These are phyloP conservation scores for Pseudogymnoascus sp. DNA, from an alignment of 2,329 filamentous ascomycete genomes.

Conservation along the genomic window DNA sequence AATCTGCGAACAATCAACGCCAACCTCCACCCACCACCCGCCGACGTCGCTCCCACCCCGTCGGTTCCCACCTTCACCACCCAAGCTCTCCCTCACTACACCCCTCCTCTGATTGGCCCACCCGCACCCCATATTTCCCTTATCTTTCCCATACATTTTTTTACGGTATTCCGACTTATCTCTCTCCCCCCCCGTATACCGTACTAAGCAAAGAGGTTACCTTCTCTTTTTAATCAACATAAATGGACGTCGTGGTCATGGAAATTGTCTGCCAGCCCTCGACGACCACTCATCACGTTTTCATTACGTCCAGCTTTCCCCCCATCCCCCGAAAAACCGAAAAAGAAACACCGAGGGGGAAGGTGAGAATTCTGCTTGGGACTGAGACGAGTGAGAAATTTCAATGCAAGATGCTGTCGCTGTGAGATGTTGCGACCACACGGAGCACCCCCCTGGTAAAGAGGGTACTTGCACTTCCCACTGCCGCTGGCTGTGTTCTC, in stretches of 20 bases:
- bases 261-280: background rate
- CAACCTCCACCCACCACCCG: background rate
- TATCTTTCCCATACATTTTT: constrained; percentile 1
- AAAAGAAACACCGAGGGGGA: constrained; percentile 5
- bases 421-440: background rate
- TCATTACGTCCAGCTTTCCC: constrained; percentile 1
- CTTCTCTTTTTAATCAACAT: constrained; percentile 6
- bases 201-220: background rate
- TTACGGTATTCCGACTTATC: constrained; percentile 5
- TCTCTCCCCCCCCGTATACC: background rate
- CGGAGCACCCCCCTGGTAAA: background rate
- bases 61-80: background rate
- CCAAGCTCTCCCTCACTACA: background rate
- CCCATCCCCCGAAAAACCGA: background rate
- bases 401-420: background rate
- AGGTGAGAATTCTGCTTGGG: background rate
- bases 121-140: background rate
- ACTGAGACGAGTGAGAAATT: background rate
- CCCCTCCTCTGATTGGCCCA: background rate
- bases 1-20: background rate
- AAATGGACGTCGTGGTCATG: constrained; percentile 1
- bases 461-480: background rate
- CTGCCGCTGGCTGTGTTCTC: background rate
- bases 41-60: background rate
- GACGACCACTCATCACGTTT: constrained; percentile 3